Percentiles rank a stretch among this genome's conserved stretches.
Evolutionary conservation across 116 monocot species (phyloP).

Genomic region (Papilionanthe hybrid): DNA sequence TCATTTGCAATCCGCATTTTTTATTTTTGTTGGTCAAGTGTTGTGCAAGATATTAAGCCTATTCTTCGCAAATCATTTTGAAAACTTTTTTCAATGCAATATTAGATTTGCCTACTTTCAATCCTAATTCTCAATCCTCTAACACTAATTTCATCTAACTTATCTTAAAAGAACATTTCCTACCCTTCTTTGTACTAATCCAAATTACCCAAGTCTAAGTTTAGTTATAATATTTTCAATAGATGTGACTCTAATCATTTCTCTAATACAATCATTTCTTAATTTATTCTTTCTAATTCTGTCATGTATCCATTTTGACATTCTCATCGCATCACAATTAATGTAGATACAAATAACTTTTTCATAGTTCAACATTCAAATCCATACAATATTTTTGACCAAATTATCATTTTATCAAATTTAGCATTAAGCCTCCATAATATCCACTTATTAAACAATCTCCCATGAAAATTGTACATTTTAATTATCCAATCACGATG

Average conservation of each 20-base stretch:
- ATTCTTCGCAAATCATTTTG: background rate
- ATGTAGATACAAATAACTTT: background rate
- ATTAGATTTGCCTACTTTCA: background rate
- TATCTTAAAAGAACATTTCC: background rate
- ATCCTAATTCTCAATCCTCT: background rate
- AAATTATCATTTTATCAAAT: background rate
- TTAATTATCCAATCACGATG: no score
- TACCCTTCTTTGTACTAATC: background rate
- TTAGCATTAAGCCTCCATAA: background rate
- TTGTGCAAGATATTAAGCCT: background rate
- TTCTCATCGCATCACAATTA: background rate
- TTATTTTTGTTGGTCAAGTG: background rate
- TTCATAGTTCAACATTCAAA: background rate
- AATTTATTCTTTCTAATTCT: background rate
- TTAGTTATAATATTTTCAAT: background rate
- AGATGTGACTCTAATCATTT: background rate
- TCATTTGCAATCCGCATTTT: background rate
- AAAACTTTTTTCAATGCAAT: background rate
- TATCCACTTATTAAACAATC: background rate
- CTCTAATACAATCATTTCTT: background rate
- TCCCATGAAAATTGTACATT: no score
- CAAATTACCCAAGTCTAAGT: background rate
- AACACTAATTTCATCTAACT: background rate
- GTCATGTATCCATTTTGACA: background rate
- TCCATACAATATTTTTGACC: background rate